Evolutionary conservation across 768 basidiomycete genomes (phyloP), one percentile per base, ranked within the genome.

Genomic region (Tremella fuciformis): DNA sequence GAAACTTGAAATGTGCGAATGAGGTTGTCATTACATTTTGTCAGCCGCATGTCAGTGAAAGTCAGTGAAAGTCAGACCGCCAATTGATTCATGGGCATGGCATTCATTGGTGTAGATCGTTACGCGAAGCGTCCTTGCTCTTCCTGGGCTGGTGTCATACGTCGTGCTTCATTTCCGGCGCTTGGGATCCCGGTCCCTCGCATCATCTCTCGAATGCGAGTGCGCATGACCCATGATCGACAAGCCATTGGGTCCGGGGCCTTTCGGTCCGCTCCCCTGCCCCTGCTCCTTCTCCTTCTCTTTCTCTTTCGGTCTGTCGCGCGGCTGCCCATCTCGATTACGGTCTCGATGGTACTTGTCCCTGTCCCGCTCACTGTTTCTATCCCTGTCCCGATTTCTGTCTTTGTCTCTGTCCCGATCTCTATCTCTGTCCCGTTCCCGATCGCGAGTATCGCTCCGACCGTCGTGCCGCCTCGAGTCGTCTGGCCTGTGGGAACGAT

Each of bases 111-210:
- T 11, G 11, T n/a, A 34, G 29, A 34, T 34, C 29, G 11, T 34
- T 11, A 34, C 11, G 29, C 29, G 11, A 11, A 34, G 29, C 29
- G 29, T 34, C 29, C 29, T 11, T 34, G n/a, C 29, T 4, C 4
- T 34, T 11, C 29, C 11, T 34, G 29, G 4, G 6, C 6, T 34
- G 6, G 29, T 34, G 6, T 4, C 11, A 11, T 6, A 9, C 8
- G 21, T 40, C 53, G 21, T 22, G 16, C 1, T 6, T 59, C 58
- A 63, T 51, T 57, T 53, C 53, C 61, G 58, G 24, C 61, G 34
- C 61, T 63, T 63, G 8, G 21, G 38, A 50, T 57, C 57, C 52
- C 61, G 41, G 46, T 63, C 61, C 19, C 58, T 57, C 13, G 40
- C 57, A 34, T 29, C 42, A 19, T 40, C 21, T 16, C 29, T 6